phyloP scores from a whole-genome alignment of 2,329 filamentous ascomycete genomes.

The Lojkania enalia region DNA sequence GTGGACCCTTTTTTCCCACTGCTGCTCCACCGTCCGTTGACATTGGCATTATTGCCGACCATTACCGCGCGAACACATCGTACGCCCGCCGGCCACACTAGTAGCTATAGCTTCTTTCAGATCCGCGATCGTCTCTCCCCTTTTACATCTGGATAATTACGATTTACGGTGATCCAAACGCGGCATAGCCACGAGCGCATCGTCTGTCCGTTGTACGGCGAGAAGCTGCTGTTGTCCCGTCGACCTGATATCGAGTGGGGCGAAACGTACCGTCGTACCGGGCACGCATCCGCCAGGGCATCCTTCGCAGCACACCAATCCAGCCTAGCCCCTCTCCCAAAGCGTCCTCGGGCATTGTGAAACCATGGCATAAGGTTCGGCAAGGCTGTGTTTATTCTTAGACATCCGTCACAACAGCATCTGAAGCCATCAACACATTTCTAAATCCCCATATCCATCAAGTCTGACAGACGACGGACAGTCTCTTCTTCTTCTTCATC shows the following conservation, averaged over 20 bases:
- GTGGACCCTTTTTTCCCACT: background rate
- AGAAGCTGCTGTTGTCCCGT: background rate
- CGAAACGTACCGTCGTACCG: conserved; percentile 3
- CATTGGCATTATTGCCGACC: too few relatives aligned
- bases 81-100: too few relatives aligned
- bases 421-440: background rate
- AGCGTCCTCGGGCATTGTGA: background rate
- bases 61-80: too few relatives aligned
- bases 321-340: background rate
- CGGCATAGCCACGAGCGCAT: background rate
- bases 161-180: background rate
- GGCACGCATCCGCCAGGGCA: background rate
- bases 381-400: conserved; percentile 1
- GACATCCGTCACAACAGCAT: background rate
- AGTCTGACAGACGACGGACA: background rate
- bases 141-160: too few relatives aligned
- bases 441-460: background rate
- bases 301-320: background rate
- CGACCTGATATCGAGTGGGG: conserved; percentile 1
- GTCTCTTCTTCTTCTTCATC: background rate
- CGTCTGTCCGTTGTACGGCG: background rate
- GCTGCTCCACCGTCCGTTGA: background rate
- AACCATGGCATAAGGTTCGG: background rate
- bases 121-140: too few relatives aligned
- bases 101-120: too few relatives aligned